Evolutionary conservation across 2,329 filamentous ascomycete species (phyloP).

Genomic region (Geosmithia putterillii): DNA sequence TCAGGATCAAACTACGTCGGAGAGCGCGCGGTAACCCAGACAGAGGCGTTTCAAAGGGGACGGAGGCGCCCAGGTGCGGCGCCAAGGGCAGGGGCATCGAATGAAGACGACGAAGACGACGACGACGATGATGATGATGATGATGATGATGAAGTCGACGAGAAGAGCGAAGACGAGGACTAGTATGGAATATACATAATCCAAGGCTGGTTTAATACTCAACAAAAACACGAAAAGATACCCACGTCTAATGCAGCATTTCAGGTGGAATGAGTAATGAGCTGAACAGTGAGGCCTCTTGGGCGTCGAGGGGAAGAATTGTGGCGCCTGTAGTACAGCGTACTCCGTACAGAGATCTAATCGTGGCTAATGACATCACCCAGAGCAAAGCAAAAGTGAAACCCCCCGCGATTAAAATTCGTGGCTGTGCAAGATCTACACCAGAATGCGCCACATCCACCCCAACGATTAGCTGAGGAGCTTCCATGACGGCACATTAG

Average conservation of each 20-base stretch:
- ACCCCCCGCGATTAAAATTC: background rate
- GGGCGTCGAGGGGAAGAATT: too few relatives aligned
- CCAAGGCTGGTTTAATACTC: too few relatives aligned
- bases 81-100: conserved; percentile 6
- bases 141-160: conserved; percentile 11
- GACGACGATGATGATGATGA: conserved; percentile 10
- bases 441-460: background rate
- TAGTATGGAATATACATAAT: too few relatives aligned
- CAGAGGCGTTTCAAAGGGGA: conserved; percentile 34
- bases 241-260: background rate
- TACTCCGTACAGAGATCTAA: conserved; percentile 4
- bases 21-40: conserved; percentile 42
- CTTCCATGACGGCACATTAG: background rate
- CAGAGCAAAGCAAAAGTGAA: too few relatives aligned
- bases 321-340: background rate
- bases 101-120: background rate
- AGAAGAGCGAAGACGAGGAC: conserved; percentile 1
- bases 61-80: conserved; percentile 18
- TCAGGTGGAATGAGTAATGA: background rate
- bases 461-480: conserved; percentile 1
- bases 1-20: conserved; percentile 36
- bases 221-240: background rate
- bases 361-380: conserved; percentile 18
- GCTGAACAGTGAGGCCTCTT: background rate
- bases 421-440: background rate